Percentiles rank a stretch among this genome's conserved stretches.
phyloP scores from a whole-genome alignment of 129 eudicot species.

The Escallonia rubra region DNA sequence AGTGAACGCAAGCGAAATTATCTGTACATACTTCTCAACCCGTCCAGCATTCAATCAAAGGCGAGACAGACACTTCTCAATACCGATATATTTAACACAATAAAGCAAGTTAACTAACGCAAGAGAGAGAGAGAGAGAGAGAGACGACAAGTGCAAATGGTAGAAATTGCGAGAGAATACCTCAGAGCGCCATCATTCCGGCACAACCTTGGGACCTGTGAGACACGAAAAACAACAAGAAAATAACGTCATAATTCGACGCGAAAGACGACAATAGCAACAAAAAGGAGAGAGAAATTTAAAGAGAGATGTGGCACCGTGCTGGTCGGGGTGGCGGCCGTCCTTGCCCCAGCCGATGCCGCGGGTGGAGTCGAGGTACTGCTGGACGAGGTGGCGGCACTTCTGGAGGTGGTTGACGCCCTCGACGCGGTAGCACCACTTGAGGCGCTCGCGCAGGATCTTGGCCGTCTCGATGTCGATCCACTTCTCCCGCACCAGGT shows the following conservation, averaged over 20 bases:
- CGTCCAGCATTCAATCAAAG: too few relatives aligned
- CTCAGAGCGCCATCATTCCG: slow-evolving; percentile 26
- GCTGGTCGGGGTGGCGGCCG: slow-evolving; percentile 73
- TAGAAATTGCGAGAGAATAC: slow-evolving; percentile 7
- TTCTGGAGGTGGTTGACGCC: slow-evolving; percentile 91
- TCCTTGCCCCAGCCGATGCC: slow-evolving; percentile 99
- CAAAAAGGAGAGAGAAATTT: neutral
- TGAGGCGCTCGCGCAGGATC: slow-evolving; percentile 62
- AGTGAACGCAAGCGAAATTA: neutral
- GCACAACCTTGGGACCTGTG: slow-evolving; percentile 41
- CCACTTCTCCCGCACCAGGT: slow-evolving; percentile 88
- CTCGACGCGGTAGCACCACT: slow-evolving; percentile 89
- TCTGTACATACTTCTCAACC: too few relatives aligned
- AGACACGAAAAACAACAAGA: neutral
- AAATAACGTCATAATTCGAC: neutral
- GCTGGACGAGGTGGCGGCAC: slow-evolving; percentile 86
- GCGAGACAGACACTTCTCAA: too few relatives aligned
- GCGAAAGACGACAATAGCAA: neutral
- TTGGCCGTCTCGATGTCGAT: slow-evolving; percentile 87
- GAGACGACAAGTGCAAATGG: too few relatives aligned
- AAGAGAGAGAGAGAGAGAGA: neutral
- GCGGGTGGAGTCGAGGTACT: slow-evolving; percentile 86
- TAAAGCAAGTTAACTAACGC: neutral
- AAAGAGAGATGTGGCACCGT: slow-evolving; percentile 29
- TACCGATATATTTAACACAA: neutral